These are phyloP conservation scores for Phytophthora parvispora DNA, from an alignment of 352 stramenopile species.

Conservation along the genomic window DNA sequence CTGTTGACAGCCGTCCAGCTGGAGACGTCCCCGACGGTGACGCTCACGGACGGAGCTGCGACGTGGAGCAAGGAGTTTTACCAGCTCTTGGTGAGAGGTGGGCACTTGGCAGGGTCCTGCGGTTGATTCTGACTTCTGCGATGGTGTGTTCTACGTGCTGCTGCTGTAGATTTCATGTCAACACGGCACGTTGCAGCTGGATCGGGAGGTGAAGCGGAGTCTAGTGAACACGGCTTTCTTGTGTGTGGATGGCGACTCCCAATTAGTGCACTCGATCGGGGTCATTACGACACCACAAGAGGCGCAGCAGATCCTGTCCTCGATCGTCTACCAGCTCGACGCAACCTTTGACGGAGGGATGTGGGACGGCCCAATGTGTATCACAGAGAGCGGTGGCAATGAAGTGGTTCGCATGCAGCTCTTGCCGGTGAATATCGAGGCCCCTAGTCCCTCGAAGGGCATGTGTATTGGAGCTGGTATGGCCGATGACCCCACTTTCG, in stretches of 20 bases:
- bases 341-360: slow-evolving; percentile 26
- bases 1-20: slow-evolving; percentile 11
- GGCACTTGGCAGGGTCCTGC: not conserved
- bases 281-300: slow-evolving; percentile 34
- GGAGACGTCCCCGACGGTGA: slow-evolving; percentile 13
- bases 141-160: not conserved
- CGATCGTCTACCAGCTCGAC: slow-evolving; percentile 35
- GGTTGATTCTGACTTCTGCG: not conserved
- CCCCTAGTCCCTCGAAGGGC: not conserved
- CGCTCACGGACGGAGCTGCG: not conserved
- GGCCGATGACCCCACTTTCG: not conserved
- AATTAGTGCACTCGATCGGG: slow-evolving; percentile 11
- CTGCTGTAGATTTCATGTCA: slow-evolving; percentile 29
- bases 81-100: slow-evolving; percentile 23
- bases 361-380: slow-evolving; percentile 18
- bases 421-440: not conserved
- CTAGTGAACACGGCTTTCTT: slow-evolving; percentile 33
- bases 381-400: slow-evolving; percentile 1
- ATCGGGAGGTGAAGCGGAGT: slow-evolving; percentile 1
- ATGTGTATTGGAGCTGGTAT: slow-evolving; percentile 9
- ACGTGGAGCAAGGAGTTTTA: slow-evolving; percentile 17
- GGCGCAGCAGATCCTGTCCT: slow-evolving; percentile 35
- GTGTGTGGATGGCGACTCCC: slow-evolving; percentile 1
- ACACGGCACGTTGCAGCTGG: slow-evolving; percentile 31
- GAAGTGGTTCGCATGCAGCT: slow-evolving; percentile 32